phyloP scores from a whole-genome alignment of 495 filamentous ascomycete species.

The Penicillium tannophilum region DNA sequence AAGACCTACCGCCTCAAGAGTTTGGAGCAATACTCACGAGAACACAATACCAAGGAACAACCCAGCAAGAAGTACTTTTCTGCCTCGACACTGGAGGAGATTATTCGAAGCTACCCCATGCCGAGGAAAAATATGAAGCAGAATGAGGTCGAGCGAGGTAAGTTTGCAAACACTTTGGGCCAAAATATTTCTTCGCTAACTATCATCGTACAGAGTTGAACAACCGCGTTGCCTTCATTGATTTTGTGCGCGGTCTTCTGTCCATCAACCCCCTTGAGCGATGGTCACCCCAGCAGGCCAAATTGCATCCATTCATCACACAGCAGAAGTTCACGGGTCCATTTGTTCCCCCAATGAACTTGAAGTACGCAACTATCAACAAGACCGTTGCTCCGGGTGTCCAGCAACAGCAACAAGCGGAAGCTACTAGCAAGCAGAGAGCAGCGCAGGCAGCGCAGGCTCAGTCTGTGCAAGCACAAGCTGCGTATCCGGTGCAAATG shows the following conservation, averaged over 20 bases:
- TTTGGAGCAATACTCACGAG: constrained; percentile 95
- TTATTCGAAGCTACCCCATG: constrained; percentile 97
- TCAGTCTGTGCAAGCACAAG: constrained; percentile 61
- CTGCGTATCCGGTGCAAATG: constrained; percentile 61
- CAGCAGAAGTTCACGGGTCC: constrained; percentile 96
- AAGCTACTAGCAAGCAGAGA: constrained; percentile 86
- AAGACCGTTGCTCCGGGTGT: constrained; percentile 94
- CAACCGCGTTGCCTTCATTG: constrained; percentile 97
- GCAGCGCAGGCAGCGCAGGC: constrained; percentile 66
- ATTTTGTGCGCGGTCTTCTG: constrained; percentile 94
- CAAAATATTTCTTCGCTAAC: constrained; percentile 24
- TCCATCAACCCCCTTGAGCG: constrained; percentile 95
- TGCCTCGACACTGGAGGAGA: constrained; percentile 89
- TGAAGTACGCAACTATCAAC: constrained; percentile 79
- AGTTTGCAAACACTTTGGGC: constrained; percentile 23
- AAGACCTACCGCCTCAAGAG: constrained; percentile 90
- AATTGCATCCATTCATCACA: constrained; percentile 97
- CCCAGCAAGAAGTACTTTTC: constrained; percentile 99
- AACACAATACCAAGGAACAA: constrained; percentile 95
- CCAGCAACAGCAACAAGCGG: constrained; percentile 93
- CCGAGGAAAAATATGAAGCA: constrained; percentile 99
- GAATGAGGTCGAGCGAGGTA: constrained; percentile 93
- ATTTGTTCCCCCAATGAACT: constrained; percentile 96
- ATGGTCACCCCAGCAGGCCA: constrained; percentile 98
- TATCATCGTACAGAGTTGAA: constrained; percentile 75